A percentile compares a stretch with the other conserved stretches of the same genome.
These are phyloP conservation scores for Vigna unguiculata DNA, from an alignment of 306 rosid species.

Conservation along the genomic window DNA sequence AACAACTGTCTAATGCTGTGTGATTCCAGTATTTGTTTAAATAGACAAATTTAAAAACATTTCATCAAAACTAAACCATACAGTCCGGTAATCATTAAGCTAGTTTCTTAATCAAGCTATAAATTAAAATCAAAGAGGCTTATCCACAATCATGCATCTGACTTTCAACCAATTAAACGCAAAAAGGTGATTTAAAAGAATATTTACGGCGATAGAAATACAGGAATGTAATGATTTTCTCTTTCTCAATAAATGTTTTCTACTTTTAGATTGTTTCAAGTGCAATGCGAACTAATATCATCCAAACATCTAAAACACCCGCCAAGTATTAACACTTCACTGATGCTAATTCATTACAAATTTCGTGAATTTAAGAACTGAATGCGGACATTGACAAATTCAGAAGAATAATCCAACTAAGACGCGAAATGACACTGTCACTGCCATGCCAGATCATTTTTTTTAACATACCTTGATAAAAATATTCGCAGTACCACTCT, in stretches of 20 bases:
- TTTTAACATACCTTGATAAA: constrained; percentile 61
- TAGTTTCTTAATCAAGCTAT: neutral
- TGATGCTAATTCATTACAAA: neutral
- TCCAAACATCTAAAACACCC: neutral
- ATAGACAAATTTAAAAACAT: neutral
- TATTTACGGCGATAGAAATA: neutral
- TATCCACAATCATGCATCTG: neutral
- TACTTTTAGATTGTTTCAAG: neutral
- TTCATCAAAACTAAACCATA: neutral
- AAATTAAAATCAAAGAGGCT: neutral
- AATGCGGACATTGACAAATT: neutral
- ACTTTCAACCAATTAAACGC: neutral
- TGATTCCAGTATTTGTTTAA: neutral
- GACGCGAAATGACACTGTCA: neutral
- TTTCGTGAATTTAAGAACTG: neutral
- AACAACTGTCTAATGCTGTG: neutral
- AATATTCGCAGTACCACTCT: constrained; percentile 73
- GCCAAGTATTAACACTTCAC: neutral
- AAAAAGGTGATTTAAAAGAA: neutral
- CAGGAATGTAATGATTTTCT: neutral
- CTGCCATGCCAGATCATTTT: neutral
- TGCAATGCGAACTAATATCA: neutral
- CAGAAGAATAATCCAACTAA: neutral
- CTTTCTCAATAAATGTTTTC: neutral
- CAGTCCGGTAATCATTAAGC: neutral